Conservation (phyloP, 768 basidiomycete genomes). For the Cystobasidiopsis lactophilus region DNA sequence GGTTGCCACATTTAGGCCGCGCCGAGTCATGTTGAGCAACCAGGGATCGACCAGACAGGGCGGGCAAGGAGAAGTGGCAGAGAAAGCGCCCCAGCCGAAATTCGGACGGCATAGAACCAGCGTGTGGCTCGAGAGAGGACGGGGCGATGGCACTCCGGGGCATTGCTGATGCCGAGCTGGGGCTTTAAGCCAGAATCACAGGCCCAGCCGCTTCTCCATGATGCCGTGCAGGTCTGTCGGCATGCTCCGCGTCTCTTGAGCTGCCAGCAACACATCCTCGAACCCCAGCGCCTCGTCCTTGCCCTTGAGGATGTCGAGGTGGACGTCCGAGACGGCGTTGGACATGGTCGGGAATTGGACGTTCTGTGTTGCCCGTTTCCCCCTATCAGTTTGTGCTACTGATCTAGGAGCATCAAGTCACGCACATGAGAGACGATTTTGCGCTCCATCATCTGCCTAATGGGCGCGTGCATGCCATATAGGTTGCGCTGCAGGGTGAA, state of each 20-base stretch:
- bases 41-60: no score
- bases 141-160: no score
- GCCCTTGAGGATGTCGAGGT: conserved; percentile 82
- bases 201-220: conserved; percentile 38
- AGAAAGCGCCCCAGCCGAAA: no score
- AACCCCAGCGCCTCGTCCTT: conserved; percentile 64
- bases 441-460: conserved; percentile 82
- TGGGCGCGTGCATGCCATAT: conserved; percentile 69
- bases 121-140: no score
- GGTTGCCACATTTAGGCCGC: no score
- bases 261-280: conserved; percentile 58
- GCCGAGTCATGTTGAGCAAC: no score
- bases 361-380: no score
- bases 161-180: no score
- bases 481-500: conserved; percentile 62
- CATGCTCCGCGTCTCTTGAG: conserved; percentile 16
- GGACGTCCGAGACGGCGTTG: conserved; percentile 40
- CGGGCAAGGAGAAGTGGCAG: no score
- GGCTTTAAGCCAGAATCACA: no score
- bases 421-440: conserved; percentile 56
- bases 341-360: neutral
- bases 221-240: conserved; percentile 38
- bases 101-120: no score
- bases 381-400: no score
- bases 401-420: conserved; percentile 7